Base-by-base conservation (phyloP, 495 filamentous ascomycete species). In the Penicillium herquei region DNA sequence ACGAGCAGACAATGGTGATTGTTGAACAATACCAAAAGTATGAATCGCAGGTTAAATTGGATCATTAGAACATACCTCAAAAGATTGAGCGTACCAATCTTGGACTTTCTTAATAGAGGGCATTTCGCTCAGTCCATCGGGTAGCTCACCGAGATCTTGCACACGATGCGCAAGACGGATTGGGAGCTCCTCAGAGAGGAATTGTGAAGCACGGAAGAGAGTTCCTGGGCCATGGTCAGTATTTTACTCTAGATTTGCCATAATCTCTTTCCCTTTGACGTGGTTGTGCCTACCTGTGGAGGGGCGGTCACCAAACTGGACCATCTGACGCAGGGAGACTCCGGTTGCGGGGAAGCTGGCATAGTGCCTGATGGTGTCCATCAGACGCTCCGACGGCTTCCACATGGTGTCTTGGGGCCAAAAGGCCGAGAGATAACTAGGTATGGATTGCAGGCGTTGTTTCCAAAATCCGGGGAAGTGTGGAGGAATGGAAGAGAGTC, bases 61-160 rank as follows among this genome's bases (percentile, higher is more conserved):
- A 31, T 31, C 2, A 21, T 9, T 32, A 43, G 41, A 26, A 32
- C 69, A 59, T 83, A 98, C 93, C 85, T 98, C 93, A 68, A 98
- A 98, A 49, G 95, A 98, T 75, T 98, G 95, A 56, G 94, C 95
- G 74, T 98, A 98, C 94, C 94, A 98, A 60, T 97, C 92, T 71
- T 89, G 84, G 49, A 98, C 94, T 69, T 86, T 92, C 70, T 88
- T 87, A 52, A 98, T 97, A 13, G 92, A 97, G 33, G 93, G 90
- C 94, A 98, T 98, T 55, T 98, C 91, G 70, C 90, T 97, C 55
- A 98, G 83, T 52, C 95, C 94, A 82, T 98, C 94, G n/a, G 94
- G 94, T 6, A 98, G 78, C 68, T 89, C 87, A 10, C 86, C 84
- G 55, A 98, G 84, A 71, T 98, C 94, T 70, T 94, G 89, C 55